These are phyloP conservation scores for Fonsecaea multimorphosa DNA, from an alignment of 2,329 filamentous ascomycete species.

Conservation along the genomic window DNA sequence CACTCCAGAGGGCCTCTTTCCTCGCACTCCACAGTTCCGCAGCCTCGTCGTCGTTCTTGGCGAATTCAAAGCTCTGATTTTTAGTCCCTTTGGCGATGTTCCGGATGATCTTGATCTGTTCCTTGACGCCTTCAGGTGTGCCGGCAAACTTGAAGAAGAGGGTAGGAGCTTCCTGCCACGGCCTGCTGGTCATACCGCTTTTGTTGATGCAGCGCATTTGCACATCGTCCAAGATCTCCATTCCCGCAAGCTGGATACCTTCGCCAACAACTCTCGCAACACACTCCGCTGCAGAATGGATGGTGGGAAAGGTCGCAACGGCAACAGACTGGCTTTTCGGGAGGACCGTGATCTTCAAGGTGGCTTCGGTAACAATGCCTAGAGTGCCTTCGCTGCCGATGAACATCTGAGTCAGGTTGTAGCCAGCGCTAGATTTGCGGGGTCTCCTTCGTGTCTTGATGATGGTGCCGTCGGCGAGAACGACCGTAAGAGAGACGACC, in stretches of 20 bases:
- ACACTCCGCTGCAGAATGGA: conserved; percentile 77
- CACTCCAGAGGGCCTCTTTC: conserved; percentile 76
- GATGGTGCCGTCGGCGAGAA: conserved; percentile 86
- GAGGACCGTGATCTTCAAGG: conserved; percentile 81
- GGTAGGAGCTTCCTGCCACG: conserved; percentile 73
- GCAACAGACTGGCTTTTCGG: conserved; percentile 82
- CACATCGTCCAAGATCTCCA: conserved; percentile 89
- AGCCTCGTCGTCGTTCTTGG: conserved; percentile 67
- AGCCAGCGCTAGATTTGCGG: conserved; percentile 87
- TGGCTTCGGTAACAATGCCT: conserved; percentile 88
- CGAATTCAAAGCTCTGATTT: conserved; percentile 71
- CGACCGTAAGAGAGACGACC: conserved; percentile 85
- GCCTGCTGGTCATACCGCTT: conserved; percentile 52
- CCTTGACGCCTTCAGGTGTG: conserved; percentile 66
- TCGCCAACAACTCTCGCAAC: conserved; percentile 79
- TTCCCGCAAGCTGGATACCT: conserved; percentile 84
- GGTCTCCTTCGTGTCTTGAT: conserved; percentile 89
- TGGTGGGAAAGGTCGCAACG: conserved; percentile 68
- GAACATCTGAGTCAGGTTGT: conserved; percentile 87
- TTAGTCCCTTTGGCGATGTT: conserved; percentile 62
- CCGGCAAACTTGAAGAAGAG: conserved; percentile 79
- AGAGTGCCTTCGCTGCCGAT: conserved; percentile 91
- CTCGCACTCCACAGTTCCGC: conserved; percentile 75
- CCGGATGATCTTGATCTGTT: conserved; percentile 66
- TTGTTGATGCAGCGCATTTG: conserved; percentile 78